phyloP scores from a whole-genome alignment of 2,329 filamentous ascomycete genomes.

The Dactylellina cionopaga region DNA sequence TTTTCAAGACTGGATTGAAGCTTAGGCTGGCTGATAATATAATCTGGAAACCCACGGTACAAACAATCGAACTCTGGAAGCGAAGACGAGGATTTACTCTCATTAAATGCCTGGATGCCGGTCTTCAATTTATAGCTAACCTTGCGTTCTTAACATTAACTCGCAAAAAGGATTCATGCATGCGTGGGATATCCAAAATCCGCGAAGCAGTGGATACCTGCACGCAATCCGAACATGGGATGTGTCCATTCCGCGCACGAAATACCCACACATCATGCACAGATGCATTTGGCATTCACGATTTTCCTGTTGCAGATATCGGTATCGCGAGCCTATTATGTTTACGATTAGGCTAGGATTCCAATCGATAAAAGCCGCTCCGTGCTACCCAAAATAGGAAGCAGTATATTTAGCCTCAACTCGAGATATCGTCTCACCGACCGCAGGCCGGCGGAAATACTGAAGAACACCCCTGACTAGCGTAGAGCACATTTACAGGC shows the following conservation, averaged over 20 bases:
- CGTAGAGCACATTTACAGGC: slow-evolving; percentile 34
- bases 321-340: slow-evolving; percentile 18
- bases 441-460: slow-evolving; percentile 3
- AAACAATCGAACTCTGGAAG: slow-evolving; percentile 17
- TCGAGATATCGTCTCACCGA: slow-evolving; percentile 37
- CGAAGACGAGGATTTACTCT: slow-evolving; percentile 34
- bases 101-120: slow-evolving; percentile 19
- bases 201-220: background rate
- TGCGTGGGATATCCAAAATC: slow-evolving; percentile 15
- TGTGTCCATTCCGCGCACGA: slow-evolving; percentile 25
- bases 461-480: background rate
- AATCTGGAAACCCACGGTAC: slow-evolving; percentile 17
- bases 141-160: slow-evolving; percentile 8
- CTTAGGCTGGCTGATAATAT: slow-evolving; percentile 26
- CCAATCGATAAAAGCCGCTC: slow-evolving; percentile 20
- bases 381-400: slow-evolving; percentile 16
- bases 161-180: slow-evolving; percentile 6
- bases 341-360: slow-evolving; percentile 35
- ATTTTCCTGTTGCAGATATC: slow-evolving; percentile 23
- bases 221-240: slow-evolving; percentile 30
- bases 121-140: slow-evolving; percentile 36
- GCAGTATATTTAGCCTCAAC: slow-evolving; percentile 43
- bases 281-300: slow-evolving; percentile 3
- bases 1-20: background rate
- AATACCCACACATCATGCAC: too few species aligned